Percentiles rank a stretch among this genome's conserved stretches.
Conservation (phyloP, 371 early-diverging fungal genomes). For the Batkoa obscura region DNA sequence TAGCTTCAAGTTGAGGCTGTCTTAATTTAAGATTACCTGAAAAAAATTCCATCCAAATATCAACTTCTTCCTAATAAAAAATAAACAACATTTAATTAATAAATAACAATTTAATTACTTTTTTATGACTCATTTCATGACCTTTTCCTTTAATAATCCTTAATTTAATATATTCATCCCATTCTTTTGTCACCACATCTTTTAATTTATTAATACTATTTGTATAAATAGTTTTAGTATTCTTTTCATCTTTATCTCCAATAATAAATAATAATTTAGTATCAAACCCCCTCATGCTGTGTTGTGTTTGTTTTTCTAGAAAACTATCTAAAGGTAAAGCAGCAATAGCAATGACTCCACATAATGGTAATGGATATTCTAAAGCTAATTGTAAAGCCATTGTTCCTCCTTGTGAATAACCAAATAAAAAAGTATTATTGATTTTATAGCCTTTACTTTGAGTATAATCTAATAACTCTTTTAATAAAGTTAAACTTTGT, state of each 20-base stretch:
- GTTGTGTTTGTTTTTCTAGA: too few relatives aligned
- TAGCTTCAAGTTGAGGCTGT: not conserved
- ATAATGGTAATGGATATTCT: not conserved
- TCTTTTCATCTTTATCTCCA: too few relatives aligned
- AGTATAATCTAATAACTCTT: not conserved
- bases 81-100: too few relatives aligned
- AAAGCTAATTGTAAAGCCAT: not conserved
- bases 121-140: not conserved
- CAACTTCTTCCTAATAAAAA: not conserved
- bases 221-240: too few relatives aligned
- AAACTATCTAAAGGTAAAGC: not conserved
- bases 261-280: too few relatives aligned
- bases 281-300: too few relatives aligned
- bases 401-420: not conserved
- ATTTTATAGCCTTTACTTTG: not conserved
- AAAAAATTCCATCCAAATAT: not conserved
- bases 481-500: not conserved
- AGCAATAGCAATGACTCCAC: not conserved
- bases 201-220: too few relatives aligned
- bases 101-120: too few relatives aligned
- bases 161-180: too few relatives aligned
- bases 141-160: not conserved
- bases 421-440: not conserved
- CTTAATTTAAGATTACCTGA: not conserved
- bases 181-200: too few relatives aligned